A percentile compares a stretch with the other conserved stretches of the same genome.
These are phyloP conservation scores for Dimocarpus longan DNA, from an alignment of 345 rosid genomes.

Conservation along the genomic window DNA sequence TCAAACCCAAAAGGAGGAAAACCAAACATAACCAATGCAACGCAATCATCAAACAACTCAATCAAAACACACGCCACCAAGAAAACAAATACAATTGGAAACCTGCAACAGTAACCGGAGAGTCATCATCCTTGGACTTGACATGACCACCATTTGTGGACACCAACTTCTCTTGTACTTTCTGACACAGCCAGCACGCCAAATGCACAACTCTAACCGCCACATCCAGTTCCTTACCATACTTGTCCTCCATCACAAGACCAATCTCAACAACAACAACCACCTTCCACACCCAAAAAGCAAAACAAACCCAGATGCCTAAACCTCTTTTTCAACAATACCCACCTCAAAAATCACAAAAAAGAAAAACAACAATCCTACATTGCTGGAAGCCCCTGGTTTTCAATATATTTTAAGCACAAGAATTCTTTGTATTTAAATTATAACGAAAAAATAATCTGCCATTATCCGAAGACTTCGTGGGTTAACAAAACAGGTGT, in stretches of 20 bases:
- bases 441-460: background rate
- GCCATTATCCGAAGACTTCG: background rate
- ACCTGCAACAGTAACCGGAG: conserved; percentile 96
- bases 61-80: background rate
- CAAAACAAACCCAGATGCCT: conserved; percentile 7
- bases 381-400: background rate
- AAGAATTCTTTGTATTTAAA: background rate
- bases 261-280: conserved; percentile 11
- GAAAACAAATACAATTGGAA: background rate
- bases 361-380: background rate
- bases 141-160: conserved; percentile 43
- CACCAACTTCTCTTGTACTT: conserved; percentile 63
- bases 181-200: conserved; percentile 78
- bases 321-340: background rate
- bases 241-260: conserved; percentile 34
- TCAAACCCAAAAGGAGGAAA: background rate
- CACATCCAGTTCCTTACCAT: conserved; percentile 62
- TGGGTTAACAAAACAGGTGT: background rate
- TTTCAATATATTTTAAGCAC: background rate
- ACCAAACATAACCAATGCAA: background rate
- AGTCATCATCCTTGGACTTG: conserved; percentile 79
- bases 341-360: conserved; percentile 17
- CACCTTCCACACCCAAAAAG: background rate
- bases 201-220: conserved; percentile 82
- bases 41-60: background rate